Conservation (phyloP, 305 asterid species). For the Plantago coronopus region DNA sequence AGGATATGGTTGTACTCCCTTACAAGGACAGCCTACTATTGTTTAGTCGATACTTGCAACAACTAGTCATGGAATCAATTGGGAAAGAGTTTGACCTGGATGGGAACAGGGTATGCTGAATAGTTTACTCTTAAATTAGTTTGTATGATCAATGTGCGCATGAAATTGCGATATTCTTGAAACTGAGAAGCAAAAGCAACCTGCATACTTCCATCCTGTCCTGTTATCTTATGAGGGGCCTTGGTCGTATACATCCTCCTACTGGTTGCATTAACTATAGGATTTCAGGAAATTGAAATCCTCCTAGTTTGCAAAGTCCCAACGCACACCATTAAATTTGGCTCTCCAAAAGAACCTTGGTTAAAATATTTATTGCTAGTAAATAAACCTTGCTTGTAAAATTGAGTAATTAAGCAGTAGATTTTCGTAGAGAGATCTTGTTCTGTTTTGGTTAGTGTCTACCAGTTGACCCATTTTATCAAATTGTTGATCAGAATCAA, state of each 20-base stretch:
- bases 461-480: background rate
- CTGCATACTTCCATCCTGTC: conserved; percentile 3
- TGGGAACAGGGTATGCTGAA: conserved; percentile 73
- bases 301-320: background rate
- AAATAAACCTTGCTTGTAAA: background rate
- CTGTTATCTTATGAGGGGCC: background rate
- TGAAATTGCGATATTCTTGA: conserved; percentile 1
- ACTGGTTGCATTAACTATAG: background rate
- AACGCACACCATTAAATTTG: too few relatives aligned
- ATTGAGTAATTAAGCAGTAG: background rate
- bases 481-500: background rate
- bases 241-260: background rate
- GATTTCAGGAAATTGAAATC: background rate
- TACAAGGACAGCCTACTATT: conserved; percentile 94
- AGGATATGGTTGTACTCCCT: conserved; percentile 99
- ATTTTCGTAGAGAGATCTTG: background rate
- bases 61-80: conserved; percentile 98
- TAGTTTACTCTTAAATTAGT: conserved; percentile 14
- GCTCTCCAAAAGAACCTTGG: background rate
- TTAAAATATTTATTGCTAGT: background rate
- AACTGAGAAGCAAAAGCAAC: conserved; percentile 6
- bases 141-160: background rate
- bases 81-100: conserved; percentile 98
- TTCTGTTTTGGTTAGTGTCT: too few relatives aligned
- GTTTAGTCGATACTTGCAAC: conserved; percentile 95